phyloP scores from a whole-genome alignment of 75 land plant species.

The Larix kaempferi region DNA sequence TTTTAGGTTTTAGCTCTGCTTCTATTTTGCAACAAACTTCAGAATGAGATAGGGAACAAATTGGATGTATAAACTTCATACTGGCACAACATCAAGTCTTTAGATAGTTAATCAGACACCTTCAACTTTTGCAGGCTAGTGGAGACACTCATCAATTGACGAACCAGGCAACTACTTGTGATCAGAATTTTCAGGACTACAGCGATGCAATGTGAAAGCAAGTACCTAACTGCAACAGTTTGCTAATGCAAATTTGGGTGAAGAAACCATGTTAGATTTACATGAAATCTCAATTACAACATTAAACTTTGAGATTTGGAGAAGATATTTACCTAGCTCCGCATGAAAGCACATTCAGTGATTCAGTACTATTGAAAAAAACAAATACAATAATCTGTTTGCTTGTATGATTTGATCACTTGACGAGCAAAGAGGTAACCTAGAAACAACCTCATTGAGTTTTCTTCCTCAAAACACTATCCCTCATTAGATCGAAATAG shows the following conservation, averaged over 20 bases:
- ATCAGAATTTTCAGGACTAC: neutral
- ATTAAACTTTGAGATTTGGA: too few relatives aligned
- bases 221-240: neutral
- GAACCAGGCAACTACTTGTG: neutral
- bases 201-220: neutral
- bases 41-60: too few relatives aligned
- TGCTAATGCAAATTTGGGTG: neutral
- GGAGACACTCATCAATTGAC: too few relatives aligned
- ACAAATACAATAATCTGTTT: neutral
- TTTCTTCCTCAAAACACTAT: neutral
- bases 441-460: neutral
- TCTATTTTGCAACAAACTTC: too few relatives aligned
- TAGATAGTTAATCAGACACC: too few relatives aligned
- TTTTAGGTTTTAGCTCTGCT: too few relatives aligned
- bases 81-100: too few relatives aligned
- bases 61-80: too few relatives aligned
- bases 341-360: neutral
- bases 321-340: neutral
- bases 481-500: neutral
- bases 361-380: neutral
- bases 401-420: neutral
- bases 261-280: neutral
- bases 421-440: neutral
- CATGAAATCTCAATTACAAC: neutral
- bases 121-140: too few relatives aligned